phyloP scores from a whole-genome alignment of 129 eudicot species.

The Solidago caesia region DNA sequence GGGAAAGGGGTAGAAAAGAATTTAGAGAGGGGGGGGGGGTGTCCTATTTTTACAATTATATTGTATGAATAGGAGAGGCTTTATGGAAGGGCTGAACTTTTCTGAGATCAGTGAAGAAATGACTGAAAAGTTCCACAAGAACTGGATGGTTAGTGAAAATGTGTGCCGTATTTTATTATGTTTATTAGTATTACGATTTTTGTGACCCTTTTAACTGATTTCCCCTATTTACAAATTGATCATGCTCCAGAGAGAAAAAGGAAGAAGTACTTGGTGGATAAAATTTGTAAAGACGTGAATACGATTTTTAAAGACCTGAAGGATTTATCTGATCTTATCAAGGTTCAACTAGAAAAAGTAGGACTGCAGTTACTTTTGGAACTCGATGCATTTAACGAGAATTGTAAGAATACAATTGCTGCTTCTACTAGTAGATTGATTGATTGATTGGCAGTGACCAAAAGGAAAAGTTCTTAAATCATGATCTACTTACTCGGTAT shows the following conservation, averaged over 20 bases:
- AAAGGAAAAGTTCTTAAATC: no score
- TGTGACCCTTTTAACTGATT: slow-evolving; percentile 8
- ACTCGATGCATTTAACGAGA: not conserved
- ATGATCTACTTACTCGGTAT: no score
- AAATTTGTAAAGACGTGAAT: not conserved
- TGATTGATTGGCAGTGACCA: no score
- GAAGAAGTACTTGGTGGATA: not conserved
- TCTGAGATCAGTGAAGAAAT: not conserved
- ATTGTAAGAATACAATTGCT: no score
- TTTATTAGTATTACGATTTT: not conserved
- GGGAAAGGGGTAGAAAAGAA: not conserved
- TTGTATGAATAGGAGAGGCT: slow-evolving; percentile 2
- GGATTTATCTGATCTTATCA: not conserved
- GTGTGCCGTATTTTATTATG: slow-evolving; percentile 4
- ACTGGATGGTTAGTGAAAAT: slow-evolving; percentile 14
- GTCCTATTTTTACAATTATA: slow-evolving; percentile 14
- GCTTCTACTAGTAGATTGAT: no score
- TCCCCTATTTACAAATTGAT: slow-evolving; percentile 8
- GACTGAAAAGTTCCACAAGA: not conserved
- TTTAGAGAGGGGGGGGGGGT: slow-evolving; percentile 9
- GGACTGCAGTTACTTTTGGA: not conserved
- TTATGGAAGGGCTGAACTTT: slow-evolving; percentile 5
- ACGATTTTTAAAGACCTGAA: not conserved
- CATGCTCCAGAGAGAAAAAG: not conserved
- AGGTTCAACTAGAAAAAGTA: not conserved